Conservation (phyloP, 257 asterid genomes). For the Verbena officinalis region DNA sequence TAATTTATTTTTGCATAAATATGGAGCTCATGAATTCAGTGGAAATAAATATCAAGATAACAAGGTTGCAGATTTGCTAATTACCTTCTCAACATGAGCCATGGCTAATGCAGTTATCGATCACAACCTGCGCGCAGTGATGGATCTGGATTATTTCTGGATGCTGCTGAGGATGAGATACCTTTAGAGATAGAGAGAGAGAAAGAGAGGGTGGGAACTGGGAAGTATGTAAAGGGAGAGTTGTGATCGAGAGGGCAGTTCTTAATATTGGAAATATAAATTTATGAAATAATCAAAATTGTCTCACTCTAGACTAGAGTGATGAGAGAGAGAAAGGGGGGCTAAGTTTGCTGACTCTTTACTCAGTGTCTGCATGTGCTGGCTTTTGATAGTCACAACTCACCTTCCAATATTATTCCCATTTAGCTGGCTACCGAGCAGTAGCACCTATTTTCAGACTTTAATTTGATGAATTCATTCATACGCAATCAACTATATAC, state of each 20-base stretch:
- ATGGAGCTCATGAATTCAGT: no score
- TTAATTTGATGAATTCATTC: neutral
- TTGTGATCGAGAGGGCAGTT: neutral
- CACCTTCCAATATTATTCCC: slow-evolving; percentile 36
- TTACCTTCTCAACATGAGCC: slow-evolving; percentile 47
- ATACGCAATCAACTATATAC: neutral
- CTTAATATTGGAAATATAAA: slow-evolving; percentile 15
- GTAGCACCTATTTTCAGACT: neutral
- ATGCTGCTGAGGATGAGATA: no score
- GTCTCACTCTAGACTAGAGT: slow-evolving; percentile 6
- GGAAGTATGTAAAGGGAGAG: slow-evolving; percentile 8
- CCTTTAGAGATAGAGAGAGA: slow-evolving; percentile 19
- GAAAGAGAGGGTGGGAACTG: neutral
- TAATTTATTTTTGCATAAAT: neutral
- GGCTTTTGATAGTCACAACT: slow-evolving; percentile 46
- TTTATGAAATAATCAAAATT: slow-evolving; percentile 24
- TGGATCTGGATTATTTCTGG: no score
- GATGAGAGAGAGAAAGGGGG: slow-evolving; percentile 10
- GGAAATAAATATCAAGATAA: neutral
- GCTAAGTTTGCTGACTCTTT: slow-evolving; percentile 46
- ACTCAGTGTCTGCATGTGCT: slow-evolving; percentile 52
- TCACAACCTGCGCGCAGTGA: slow-evolving; percentile 11
- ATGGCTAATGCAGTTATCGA: slow-evolving; percentile 17
- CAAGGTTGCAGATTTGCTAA: neutral
- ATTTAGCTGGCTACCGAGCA: neutral